These are phyloP conservation scores for Pseudonitzschia pungens DNA, from an alignment of 108 stramenopile genomes.

Conservation along the genomic window DNA sequence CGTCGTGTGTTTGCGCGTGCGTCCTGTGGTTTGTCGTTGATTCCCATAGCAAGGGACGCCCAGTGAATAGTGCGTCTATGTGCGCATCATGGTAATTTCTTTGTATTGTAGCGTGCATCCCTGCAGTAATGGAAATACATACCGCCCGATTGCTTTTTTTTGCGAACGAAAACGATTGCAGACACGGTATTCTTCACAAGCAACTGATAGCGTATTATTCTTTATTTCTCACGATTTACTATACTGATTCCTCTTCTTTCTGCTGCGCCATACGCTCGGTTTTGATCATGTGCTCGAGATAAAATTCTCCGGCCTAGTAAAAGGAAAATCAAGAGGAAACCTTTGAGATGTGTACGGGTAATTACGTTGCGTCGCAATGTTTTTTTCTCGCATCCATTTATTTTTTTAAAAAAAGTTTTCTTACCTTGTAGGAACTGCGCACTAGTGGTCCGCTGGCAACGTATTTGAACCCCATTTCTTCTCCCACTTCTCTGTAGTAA, in stretches of 20 bases:
- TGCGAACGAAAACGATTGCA: no score
- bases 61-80: no score
- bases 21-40: no score
- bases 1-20: no score
- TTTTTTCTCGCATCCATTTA: conserved; percentile 15
- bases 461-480: conserved; percentile 97
- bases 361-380: no score
- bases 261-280: conserved; percentile 28
- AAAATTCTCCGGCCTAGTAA: conserved; percentile 90
- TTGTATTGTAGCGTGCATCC: no score
- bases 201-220: background rate
- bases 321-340: background rate
- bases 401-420: conserved; percentile 67
- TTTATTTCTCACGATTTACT: background rate
- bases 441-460: conserved; percentile 98
- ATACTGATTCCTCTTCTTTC: conserved; percentile 9
- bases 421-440: conserved; percentile 94
- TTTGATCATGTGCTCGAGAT: conserved; percentile 90
- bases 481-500: conserved; percentile 68
- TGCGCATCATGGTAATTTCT: no score
- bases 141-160: no score
- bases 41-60: no score
- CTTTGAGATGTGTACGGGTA: background rate
- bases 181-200: no score
- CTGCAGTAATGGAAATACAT: no score